phyloP scores from a whole-genome alignment of 2,329 filamentous ascomycete genomes.

The Niveomyces coronatus region DNA sequence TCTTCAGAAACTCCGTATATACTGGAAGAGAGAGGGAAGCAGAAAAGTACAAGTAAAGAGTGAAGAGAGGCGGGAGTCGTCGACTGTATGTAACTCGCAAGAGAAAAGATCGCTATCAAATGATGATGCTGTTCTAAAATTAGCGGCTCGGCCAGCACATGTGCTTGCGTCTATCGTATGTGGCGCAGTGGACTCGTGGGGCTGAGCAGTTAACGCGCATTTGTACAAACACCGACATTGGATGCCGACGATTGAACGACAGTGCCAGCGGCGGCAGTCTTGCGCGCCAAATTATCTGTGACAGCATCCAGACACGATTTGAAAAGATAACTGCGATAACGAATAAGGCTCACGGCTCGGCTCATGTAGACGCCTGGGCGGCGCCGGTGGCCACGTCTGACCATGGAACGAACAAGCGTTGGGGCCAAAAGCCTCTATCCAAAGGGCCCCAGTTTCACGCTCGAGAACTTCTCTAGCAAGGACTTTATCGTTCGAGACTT shows the following conservation, averaged over 20 bases:
- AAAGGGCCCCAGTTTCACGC: constrained; percentile 69
- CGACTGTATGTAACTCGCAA: neutral
- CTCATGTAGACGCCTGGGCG: constrained; percentile 20
- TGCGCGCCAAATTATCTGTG: no score
- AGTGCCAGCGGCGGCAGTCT: no score
- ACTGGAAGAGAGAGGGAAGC: neutral
- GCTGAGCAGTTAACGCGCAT: constrained; percentile 10
- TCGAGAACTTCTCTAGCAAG: constrained; percentile 79
- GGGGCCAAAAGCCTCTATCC: constrained; percentile 61
- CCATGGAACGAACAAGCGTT: constrained; percentile 33
- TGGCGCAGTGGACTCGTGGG: constrained; percentile 16
- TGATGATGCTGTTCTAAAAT: constrained; percentile 5
- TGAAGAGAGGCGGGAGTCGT: neutral
- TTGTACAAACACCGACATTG: constrained; percentile 5
- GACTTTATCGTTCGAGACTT: constrained; percentile 99
- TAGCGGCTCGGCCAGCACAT: constrained; percentile 3
- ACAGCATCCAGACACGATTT: no score
- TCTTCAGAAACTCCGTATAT: constrained; percentile 18
- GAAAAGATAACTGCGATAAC: neutral
- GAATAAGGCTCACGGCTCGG: neutral
- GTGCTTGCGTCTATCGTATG: constrained; percentile 8
- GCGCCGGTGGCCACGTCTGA: constrained; percentile 11
- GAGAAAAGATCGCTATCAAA: no score
- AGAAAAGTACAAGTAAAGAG: neutral
- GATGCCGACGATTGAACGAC: constrained; percentile 3